These are phyloP conservation scores for Pseudofabraea citricarpa DNA, from an alignment of 2,329 filamentous ascomycete genomes.

Conservation along the genomic window DNA sequence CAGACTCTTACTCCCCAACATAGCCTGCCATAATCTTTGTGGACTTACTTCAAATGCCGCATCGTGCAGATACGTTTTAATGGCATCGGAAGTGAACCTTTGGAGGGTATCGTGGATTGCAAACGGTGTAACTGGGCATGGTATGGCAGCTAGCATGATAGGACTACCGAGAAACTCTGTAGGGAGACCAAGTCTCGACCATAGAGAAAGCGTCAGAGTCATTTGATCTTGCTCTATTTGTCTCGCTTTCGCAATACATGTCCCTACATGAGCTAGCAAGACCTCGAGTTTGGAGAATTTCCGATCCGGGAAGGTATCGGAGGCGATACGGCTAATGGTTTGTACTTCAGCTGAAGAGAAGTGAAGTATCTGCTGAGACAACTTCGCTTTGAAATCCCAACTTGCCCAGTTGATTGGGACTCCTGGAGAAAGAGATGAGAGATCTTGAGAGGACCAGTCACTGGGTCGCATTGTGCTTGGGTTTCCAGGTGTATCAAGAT, in stretches of 20 bases:
- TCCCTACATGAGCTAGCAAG: slow-evolving; percentile 41
- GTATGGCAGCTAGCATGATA: slow-evolving; percentile 33
- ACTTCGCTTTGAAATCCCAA: slow-evolving; percentile 33
- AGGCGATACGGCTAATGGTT: slow-evolving; percentile 25
- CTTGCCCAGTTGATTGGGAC: slow-evolving; percentile 35
- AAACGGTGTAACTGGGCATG: slow-evolving; percentile 2
- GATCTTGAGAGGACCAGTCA: slow-evolving; percentile 18
- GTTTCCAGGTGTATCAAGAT: slow-evolving; percentile 6
- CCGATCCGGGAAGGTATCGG: slow-evolving; percentile 4
- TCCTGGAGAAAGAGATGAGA: slow-evolving; percentile 22
- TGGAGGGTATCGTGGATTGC: slow-evolving; percentile 31
- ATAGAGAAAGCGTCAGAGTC: slow-evolving; percentile 33
- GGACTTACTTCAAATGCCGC: slow-evolving; percentile 38
- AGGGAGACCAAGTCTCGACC: slow-evolving; percentile 34
- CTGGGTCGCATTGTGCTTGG: slow-evolving; percentile 15
- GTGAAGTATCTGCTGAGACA: slow-evolving; percentile 30
- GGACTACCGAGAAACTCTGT: slow-evolving; percentile 40
- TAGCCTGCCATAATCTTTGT: slow-evolving; percentile 43
- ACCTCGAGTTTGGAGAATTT: slow-evolving; percentile 39
- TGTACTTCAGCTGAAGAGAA: slow-evolving; percentile 32
- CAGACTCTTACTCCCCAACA: slow-evolving; percentile 36
- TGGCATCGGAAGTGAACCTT: slow-evolving; percentile 31
- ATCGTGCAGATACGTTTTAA: slow-evolving; percentile 38
- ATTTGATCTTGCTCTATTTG: slow-evolving; percentile 17
- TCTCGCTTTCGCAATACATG: slow-evolving; percentile 37